Conservation (phyloP, 257 asterid species). For the Ajuga chamaepitys region DNA sequence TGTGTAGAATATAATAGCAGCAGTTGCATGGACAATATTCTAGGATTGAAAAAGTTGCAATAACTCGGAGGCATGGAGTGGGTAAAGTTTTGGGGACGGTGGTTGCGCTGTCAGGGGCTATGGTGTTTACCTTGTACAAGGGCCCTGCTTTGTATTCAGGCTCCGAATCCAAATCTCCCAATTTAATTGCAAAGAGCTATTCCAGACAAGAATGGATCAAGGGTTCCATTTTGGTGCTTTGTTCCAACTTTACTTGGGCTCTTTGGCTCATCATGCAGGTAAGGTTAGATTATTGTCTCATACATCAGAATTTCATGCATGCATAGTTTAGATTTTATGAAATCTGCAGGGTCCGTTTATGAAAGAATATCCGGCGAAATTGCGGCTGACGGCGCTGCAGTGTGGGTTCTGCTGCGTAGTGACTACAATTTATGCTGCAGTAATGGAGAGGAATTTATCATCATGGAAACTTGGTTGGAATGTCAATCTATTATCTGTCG, state of each 20-base stretch:
- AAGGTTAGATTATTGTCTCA: not conserved
- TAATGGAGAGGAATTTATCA: conserved; percentile 21
- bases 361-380: conserved; percentile 42
- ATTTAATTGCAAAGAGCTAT: conserved; percentile 10
- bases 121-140: conserved; percentile 43
- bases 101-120: conserved; percentile 43
- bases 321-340: not conserved
- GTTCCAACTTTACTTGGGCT: conserved; percentile 38
- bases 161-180: conserved; percentile 5
- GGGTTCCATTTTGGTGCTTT: conserved; percentile 42
- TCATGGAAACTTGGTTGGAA: conserved; percentile 54
- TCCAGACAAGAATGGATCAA: conserved; percentile 45
- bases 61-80: conserved; percentile 25
- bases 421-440: conserved; percentile 30
- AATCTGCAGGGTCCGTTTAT: conserved; percentile 27
- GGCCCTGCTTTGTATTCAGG: conserved; percentile 41
- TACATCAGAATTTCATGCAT: not conserved
- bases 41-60: not conserved
- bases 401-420: conserved; percentile 28
- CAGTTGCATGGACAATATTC: too few relatives aligned
- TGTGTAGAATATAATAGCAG: too few relatives aligned
- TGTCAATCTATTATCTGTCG: conserved; percentile 27
- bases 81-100: conserved; percentile 43
- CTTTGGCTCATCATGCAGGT: conserved; percentile 63
- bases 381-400: conserved; percentile 37